Conservation (phyloP, 352 stramenopile species). For the Globisporangium polare region DNA sequence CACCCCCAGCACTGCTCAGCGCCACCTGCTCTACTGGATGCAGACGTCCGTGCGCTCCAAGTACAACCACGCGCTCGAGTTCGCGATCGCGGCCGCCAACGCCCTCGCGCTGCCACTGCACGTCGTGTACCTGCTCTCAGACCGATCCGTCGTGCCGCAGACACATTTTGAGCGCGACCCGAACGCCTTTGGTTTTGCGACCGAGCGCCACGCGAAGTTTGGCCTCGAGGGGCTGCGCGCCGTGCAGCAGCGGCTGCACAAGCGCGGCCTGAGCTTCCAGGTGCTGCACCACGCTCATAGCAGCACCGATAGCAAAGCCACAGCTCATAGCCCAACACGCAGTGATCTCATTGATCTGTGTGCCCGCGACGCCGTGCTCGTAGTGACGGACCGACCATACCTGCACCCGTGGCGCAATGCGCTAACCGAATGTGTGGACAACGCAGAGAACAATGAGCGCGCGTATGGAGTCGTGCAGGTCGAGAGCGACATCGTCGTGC, state of each 20-base stretch:
- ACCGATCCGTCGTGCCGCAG: conserved; percentile 37
- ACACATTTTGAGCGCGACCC: conserved; percentile 30
- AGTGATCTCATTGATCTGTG: conserved; percentile 41
- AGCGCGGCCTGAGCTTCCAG: conserved; percentile 52
- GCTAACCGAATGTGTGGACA: conserved; percentile 35
- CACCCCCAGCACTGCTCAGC: conserved; percentile 5
- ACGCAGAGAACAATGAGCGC: conserved; percentile 28
- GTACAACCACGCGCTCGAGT: conserved; percentile 84
- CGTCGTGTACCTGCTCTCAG: conserved; percentile 69
- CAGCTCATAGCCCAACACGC: conserved; percentile 15
- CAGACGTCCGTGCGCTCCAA: conserved; percentile 78
- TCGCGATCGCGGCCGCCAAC: conserved; percentile 62
- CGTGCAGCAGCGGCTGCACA: conserved; percentile 33
- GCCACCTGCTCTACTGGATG: conserved; percentile 83
- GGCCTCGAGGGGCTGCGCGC: conserved; percentile 62
- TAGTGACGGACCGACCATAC: conserved; percentile 79
- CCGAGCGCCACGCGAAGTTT: conserved; percentile 72
- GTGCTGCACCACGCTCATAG: conserved; percentile 56
- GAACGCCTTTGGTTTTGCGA: conserved; percentile 61
- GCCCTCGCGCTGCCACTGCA: conserved; percentile 62
- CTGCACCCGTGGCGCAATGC: conserved; percentile 50
- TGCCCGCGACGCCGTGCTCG: conserved; percentile 47
- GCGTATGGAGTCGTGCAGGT: conserved; percentile 88
- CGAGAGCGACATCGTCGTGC: conserved; percentile 97
- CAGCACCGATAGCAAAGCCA: background rate